A percentile compares a stretch with the other conserved stretches of the same genome.
Conservation (phyloP, 1,139 yeast species). For the Geotrichum reessii region DNA sequence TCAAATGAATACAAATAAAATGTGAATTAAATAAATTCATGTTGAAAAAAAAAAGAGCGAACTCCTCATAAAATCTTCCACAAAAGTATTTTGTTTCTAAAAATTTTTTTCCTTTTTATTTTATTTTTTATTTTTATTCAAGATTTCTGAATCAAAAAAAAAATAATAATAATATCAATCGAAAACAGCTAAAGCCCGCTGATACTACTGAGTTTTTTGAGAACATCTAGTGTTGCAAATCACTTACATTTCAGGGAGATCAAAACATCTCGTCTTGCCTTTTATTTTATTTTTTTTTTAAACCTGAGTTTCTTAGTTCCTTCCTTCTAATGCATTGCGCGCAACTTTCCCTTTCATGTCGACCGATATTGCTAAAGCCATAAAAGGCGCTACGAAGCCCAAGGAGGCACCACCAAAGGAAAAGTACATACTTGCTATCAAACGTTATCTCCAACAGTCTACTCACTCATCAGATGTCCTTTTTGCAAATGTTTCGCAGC, state of each 20-base stretch:
- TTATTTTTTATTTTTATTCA: too few species aligned
- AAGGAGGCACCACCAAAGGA: slow-evolving; percentile 23
- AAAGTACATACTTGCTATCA: slow-evolving; percentile 22
- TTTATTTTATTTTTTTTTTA: too few species aligned
- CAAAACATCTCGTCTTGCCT: neutral
- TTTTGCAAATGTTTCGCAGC: slow-evolving; percentile 17
- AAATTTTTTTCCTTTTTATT: too few species aligned
- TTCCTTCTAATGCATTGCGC: neutral
- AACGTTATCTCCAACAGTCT: slow-evolving; percentile 19
- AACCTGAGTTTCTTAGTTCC: too few species aligned
- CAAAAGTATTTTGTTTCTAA: too few species aligned
- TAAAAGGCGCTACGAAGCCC: slow-evolving; percentile 25
- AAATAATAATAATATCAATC: too few species aligned
- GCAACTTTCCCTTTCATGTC: slow-evolving; percentile 3
- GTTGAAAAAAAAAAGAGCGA: too few species aligned
- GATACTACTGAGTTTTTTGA: neutral
- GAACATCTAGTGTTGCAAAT: neutral
- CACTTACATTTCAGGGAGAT: neutral
- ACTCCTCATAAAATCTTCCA: too few species aligned
- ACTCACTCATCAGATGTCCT: slow-evolving; percentile 19
- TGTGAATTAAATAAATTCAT: too few species aligned
- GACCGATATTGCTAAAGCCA: slow-evolving; percentile 13
- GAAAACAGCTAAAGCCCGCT: neutral
- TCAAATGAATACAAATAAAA: too few species aligned
- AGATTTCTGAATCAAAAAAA: too few species aligned